Base-by-base conservation (phyloP, 306 rosid genomes). In the Cucurbita pepo region DNA sequence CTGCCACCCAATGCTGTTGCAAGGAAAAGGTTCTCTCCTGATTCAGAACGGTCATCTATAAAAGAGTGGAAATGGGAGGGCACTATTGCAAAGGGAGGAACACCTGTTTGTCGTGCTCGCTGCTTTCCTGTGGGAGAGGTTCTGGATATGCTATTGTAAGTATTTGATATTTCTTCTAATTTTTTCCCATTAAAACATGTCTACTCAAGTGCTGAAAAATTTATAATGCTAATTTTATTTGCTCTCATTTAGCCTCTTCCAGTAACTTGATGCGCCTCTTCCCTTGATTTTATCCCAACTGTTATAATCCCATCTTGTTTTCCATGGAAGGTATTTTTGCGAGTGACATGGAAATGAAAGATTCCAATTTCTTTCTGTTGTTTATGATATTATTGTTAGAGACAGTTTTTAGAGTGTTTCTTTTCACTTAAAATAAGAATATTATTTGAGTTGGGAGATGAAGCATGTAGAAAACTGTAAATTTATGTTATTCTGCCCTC, bases 21-120 rank as follows among this genome's bases (percentile, higher is more conserved):
- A 72, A 85, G 80, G 75, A 91, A 79, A 78, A 82, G 86, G 77
- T 79, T 88, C 71, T 80, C 91, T 14, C 95, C 95, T 72, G 96
- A 94, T 80, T 80, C 88, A 22, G 85, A 84, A 45, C 66, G 58
- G 81, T 56, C 90, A 69, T 83, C 97, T 79, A 6, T 82, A 74
- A 79, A 81, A 6, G 91, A 87, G 80, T 94, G 99, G 99, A 94
- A 89, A 80, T 94, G 99, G 99, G 97, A 91, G 85, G 97, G 99
- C 71, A 91, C 95, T 75, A 94, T 89, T 76, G 99, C 99, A 53
- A 94, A 94, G 88, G 97, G 99, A 71, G 99, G 99, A 78, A 88
- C 96, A 40, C 97, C 96, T 75, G 83, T 94, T 69, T 89, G 99
- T 81, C 95, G 89, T 72, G 99, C 99, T 55, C 99, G 92, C 69